phyloP scores from a whole-genome alignment of 768 basidiomycete genomes.

The Tremella fuciformis region DNA sequence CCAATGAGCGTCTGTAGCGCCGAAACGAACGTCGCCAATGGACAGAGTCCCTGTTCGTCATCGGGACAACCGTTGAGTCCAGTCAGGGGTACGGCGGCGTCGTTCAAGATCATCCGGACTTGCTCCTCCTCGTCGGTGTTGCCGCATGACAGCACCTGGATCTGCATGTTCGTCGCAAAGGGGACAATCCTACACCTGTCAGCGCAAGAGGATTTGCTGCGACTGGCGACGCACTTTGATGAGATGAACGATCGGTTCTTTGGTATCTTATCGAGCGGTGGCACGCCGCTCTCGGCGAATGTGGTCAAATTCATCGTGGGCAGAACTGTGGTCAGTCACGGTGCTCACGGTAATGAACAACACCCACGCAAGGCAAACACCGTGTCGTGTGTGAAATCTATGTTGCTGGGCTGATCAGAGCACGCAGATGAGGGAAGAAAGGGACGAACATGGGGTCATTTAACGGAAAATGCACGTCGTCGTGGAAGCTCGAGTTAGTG shows the following conservation, averaged over 20 bases:
- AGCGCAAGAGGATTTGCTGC: neutral
- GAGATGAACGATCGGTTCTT: slow-evolving; percentile 62
- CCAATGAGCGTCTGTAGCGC: slow-evolving; percentile 66
- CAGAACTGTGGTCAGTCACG: slow-evolving; percentile 32
- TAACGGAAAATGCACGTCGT: slow-evolving; percentile 54
- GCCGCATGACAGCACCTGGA: slow-evolving; percentile 64
- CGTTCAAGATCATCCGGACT: slow-evolving; percentile 82
- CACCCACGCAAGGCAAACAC: slow-evolving; percentile 32
- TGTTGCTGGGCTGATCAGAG: slow-evolving; percentile 42
- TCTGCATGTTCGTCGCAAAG: slow-evolving; percentile 73
- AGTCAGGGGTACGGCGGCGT: slow-evolving; percentile 76
- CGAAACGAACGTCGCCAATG: slow-evolving; percentile 66
- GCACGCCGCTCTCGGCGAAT: slow-evolving; percentile 46
- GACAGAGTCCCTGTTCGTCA: slow-evolving; percentile 74
- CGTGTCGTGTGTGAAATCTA: slow-evolving; percentile 55
- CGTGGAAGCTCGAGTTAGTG: slow-evolving; percentile 77
- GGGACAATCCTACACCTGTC: slow-evolving; percentile 60
- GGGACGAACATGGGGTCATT: slow-evolving; percentile 40
- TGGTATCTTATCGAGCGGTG: slow-evolving; percentile 51
- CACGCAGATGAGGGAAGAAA: too few relatives aligned
- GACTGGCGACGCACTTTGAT: slow-evolving; percentile 55
- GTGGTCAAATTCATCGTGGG: slow-evolving; percentile 52
- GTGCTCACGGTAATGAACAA: neutral
- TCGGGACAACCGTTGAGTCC: slow-evolving; percentile 70
- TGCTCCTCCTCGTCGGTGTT: slow-evolving; percentile 51